Evolutionary conservation across 2,329 filamentous ascomycete genomes (phyloP).

Genomic region (Hypoxylon sp.): DNA sequence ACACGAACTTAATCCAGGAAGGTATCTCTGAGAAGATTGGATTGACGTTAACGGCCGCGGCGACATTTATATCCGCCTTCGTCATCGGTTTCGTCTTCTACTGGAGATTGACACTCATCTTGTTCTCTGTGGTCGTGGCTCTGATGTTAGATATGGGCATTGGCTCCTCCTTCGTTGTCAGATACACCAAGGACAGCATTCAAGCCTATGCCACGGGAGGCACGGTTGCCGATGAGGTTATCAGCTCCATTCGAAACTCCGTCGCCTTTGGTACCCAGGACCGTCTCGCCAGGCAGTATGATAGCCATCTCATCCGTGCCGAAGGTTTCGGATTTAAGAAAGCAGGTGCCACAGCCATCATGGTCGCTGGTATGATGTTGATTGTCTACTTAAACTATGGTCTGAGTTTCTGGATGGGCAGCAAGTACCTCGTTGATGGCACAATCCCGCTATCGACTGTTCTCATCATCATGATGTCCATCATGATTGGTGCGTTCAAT

Average conservation of each 20-base stretch:
- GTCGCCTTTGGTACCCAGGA: slow-evolving; percentile 94
- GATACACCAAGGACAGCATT: slow-evolving; percentile 80
- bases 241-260: slow-evolving; percentile 92
- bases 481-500: slow-evolving; percentile 93
- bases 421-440: slow-evolving; percentile 73
- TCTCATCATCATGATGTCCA: slow-evolving; percentile 85
- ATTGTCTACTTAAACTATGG: slow-evolving; percentile 89
- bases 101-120: slow-evolving; percentile 92
- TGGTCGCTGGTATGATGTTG: slow-evolving; percentile 85
- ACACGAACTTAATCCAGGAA: slow-evolving; percentile 92
- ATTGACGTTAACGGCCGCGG: slow-evolving; percentile 76
- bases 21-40: slow-evolving; percentile 91
- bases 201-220: slow-evolving; percentile 84
- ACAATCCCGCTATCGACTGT: slow-evolving; percentile 74
- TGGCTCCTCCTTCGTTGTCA: slow-evolving; percentile 78
- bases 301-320: slow-evolving; percentile 75
- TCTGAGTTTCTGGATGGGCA: slow-evolving; percentile 88
- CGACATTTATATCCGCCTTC: slow-evolving; percentile 88
- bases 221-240: slow-evolving; percentile 90
- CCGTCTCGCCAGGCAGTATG: slow-evolving; percentile 87
- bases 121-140: slow-evolving; percentile 81
- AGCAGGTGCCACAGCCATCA: slow-evolving; percentile 75
- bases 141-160: slow-evolving; percentile 80
- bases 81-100: slow-evolving; percentile 90
- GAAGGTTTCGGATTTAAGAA: slow-evolving; percentile 79